Percentiles rank a stretch among this genome's conserved stretches.
These are phyloP conservation scores for Wallacemonas rigidus DNA, from an alignment of 208 protist species.

Conservation along the genomic window DNA sequence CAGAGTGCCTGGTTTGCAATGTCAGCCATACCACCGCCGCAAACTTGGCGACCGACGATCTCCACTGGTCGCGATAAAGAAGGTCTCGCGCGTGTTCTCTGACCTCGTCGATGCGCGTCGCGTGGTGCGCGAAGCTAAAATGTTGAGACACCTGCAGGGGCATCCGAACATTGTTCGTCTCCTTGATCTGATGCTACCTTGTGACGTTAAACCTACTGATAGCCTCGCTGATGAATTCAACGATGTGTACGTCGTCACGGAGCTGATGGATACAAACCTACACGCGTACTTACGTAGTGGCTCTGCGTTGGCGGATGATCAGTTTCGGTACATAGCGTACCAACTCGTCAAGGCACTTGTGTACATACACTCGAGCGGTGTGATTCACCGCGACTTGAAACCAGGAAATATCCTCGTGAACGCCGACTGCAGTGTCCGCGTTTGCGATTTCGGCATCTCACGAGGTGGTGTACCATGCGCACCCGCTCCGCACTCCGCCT, in stretches of 20 bases:
- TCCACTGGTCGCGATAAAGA: slow-evolving; percentile 96
- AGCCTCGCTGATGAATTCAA: slow-evolving; percentile 67
- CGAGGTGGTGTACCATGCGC: slow-evolving; percentile 37
- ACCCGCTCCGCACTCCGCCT: not conserved
- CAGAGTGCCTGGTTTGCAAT: not conserved
- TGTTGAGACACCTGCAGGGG: slow-evolving; percentile 87
- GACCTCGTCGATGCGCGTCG: slow-evolving; percentile 94
- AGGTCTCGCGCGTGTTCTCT: slow-evolving; percentile 92
- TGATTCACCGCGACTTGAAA: slow-evolving; percentile 85
- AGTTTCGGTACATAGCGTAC: slow-evolving; percentile 96
- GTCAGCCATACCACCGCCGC: slow-evolving; percentile 36
- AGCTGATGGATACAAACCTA: slow-evolving; percentile 95
- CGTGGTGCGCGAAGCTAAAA: slow-evolving; percentile 92
- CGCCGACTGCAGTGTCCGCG: slow-evolving; percentile 62
- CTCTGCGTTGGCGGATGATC: slow-evolving; percentile 89
- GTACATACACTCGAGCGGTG: slow-evolving; percentile 71
- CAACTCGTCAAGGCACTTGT: slow-evolving; percentile 78
- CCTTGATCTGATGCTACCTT: slow-evolving; percentile 92
- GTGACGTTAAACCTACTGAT: slow-evolving; percentile 29
- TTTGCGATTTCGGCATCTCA: slow-evolving; percentile 80
- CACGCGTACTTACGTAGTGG: slow-evolving; percentile 92
- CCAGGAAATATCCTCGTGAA: slow-evolving; percentile 78
- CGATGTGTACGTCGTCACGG: slow-evolving; percentile 78
- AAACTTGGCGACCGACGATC: slow-evolving; percentile 24
- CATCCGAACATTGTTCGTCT: slow-evolving; percentile 91